Evolutionary conservation across 1,284 basidiomycete genomes (phyloP).

Genomic region (Rhodotorula glutinis): DNA sequence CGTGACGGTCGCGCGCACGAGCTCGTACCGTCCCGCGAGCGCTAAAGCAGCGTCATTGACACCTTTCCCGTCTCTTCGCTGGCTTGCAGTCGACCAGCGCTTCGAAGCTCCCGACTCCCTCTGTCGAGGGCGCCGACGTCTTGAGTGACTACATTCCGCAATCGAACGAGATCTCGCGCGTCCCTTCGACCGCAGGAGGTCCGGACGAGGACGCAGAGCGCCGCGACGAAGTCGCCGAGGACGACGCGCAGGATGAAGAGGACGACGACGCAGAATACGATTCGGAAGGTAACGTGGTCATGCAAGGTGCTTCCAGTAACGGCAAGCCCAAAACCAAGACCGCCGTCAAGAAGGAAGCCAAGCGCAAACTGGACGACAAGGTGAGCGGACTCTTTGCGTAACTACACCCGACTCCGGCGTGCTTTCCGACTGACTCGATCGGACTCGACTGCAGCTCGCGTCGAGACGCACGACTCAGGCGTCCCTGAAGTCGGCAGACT

Average conservation of each 20-base stretch:
- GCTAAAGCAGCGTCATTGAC: not conserved
- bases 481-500: constrained; percentile 69
- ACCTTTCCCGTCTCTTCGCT: not conserved
- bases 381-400: constrained; percentile 47
- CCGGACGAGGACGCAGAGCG: constrained; percentile 16
- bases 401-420: no score
- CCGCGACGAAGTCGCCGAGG: not conserved
- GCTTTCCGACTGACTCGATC: no score
- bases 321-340: constrained; percentile 63
- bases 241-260: constrained; percentile 30
- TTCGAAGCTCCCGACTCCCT: constrained; percentile 7
- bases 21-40: not conserved
- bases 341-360: constrained; percentile 30
- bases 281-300: constrained; percentile 21
- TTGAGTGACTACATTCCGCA: constrained; percentile 39
- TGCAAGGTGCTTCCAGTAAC: not conserved
- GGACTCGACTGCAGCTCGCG: constrained; percentile 14
- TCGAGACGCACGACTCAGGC: constrained; percentile 23
- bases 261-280: constrained; percentile 33
- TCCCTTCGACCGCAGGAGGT: constrained; percentile 26
- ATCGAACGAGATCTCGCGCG: constrained; percentile 34
- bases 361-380: constrained; percentile 51
- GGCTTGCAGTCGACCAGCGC: constrained; percentile 5
- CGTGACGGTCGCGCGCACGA: not conserved
- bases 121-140: constrained; percentile 11